A percentile compares a stretch with the other conserved stretches of the same genome.
phyloP scores from a whole-genome alignment of 2,329 filamentous ascomycete genomes.

The Sporothrix sp. region DNA sequence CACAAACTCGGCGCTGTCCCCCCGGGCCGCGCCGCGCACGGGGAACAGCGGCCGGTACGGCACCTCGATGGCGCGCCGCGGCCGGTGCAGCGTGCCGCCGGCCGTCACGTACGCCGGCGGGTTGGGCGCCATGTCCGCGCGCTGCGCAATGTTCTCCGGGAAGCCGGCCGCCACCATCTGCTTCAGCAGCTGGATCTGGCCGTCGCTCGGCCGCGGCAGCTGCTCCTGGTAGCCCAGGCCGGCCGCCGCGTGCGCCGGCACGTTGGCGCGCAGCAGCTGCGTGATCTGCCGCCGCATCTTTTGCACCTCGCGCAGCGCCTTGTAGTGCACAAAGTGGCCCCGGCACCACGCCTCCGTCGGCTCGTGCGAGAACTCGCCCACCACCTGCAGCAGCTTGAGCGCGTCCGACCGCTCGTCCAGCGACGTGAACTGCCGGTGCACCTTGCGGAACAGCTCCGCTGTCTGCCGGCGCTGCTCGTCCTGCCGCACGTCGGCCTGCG shows the following conservation, averaged over 20 bases:
- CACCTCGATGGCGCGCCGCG: conserved; percentile 80
- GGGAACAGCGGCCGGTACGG: conserved; percentile 82
- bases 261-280: conserved; percentile 66
- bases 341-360: conserved; percentile 65
- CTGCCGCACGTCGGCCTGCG: conserved; percentile 59
- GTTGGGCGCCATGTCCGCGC: conserved; percentile 71
- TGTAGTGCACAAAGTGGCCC: conserved; percentile 74
- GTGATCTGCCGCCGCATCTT: conserved; percentile 78
- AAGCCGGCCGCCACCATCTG: conserved; percentile 89
- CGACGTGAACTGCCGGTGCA: conserved; percentile 68
- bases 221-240: conserved; percentile 47
- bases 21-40: conserved; percentile 34
- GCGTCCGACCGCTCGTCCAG: conserved; percentile 79
- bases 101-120: conserved; percentile 52
- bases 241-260: conserved; percentile 55
- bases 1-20: conserved; percentile 48
- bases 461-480: conserved; percentile 60
- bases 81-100: conserved; percentile 35
- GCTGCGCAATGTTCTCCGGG: conserved; percentile 87
- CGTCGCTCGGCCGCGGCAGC: conserved; percentile 50
- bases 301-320: conserved; percentile 75
- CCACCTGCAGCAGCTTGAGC: conserved; percentile 79
- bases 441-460: conserved; percentile 53
- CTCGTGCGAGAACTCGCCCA: conserved; percentile 77
- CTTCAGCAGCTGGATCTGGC: conserved; percentile 70